Evolutionary conservation across 148 eudicot genomes (phyloP).

Genomic region (Heliosperma pusillum): DNA sequence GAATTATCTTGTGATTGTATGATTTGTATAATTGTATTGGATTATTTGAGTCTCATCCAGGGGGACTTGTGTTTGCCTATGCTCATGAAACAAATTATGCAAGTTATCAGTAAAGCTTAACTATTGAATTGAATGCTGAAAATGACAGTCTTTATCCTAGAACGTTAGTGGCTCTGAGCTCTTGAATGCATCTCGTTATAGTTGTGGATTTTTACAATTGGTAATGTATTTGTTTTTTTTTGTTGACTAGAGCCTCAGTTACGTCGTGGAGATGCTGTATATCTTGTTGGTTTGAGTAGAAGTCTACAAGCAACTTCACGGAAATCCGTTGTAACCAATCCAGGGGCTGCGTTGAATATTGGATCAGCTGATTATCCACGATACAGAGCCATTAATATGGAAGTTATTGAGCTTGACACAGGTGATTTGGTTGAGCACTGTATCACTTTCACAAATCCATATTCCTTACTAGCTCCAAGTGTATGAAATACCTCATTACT

Average conservation of each 20-base stretch:
- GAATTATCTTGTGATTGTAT: neutral
- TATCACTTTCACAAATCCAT: neutral
- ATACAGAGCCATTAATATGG: slow-evolving; percentile 95
- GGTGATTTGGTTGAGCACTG: slow-evolving; percentile 38
- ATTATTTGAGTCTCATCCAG: neutral
- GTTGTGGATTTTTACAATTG: slow-evolving; percentile 1
- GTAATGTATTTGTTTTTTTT: neutral
- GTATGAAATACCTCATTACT: neutral
- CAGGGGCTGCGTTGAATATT: slow-evolving; percentile 78
- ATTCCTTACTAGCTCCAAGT: neutral
- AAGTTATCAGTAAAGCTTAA: neutral
- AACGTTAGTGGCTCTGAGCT: neutral
- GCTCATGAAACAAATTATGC: neutral
- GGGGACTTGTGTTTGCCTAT: neutral
- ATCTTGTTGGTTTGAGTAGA: slow-evolving; percentile 93
- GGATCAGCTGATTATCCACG: slow-evolving; percentile 93
- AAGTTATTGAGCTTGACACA: slow-evolving; percentile 95
- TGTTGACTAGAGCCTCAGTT: slow-evolving; percentile 66
- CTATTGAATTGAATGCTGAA: neutral
- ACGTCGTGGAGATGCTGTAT: slow-evolving; percentile 87
- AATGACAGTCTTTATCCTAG: neutral
- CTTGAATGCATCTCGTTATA: neutral
- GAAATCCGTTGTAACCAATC: slow-evolving; percentile 91
- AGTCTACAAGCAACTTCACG: slow-evolving; percentile 92
- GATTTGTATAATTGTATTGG: neutral